Evolutionary conservation across 1,284 basidiomycete genomes (phyloP).

Genomic region (Boletus smithii): DNA sequence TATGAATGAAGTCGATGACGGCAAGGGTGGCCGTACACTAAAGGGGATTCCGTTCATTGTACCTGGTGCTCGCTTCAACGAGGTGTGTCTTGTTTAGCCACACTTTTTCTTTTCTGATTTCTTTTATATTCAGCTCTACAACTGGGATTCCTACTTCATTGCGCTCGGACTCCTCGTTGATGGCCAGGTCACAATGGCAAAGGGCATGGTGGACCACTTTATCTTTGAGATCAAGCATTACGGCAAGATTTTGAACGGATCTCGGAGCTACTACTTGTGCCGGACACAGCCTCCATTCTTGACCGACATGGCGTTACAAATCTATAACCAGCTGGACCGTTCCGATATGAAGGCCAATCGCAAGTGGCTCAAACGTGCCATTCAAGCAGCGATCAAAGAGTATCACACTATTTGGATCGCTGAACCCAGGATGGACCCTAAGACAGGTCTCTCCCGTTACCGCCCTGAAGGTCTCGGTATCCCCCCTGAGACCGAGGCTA

Average conservation of each 20-base stretch:
- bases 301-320: conserved; percentile 97
- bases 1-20: conserved; percentile 89
- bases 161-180: conserved; percentile 92
- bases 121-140: conserved; percentile 59
- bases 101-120: conserved; percentile 9
- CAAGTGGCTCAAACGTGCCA: conserved; percentile 90
- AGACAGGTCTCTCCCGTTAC: conserved; percentile 91
- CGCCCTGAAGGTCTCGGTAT: conserved; percentile 95
- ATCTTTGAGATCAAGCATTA: conserved; percentile 99
- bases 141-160: conserved; percentile 95
- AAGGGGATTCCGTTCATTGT: conserved; percentile 97
- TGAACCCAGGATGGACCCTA: conserved; percentile 88
- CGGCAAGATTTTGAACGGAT: conserved; percentile 82
- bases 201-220: conserved; percentile 97
- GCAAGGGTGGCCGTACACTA: conserved; percentile 72
- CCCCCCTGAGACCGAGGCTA: conserved; percentile 96
- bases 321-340: conserved; percentile 93
- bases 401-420: conserved; percentile 98
- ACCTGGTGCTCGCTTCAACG: conserved; percentile 96
- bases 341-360: conserved; percentile 81
- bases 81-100: conserved; percentile 52
- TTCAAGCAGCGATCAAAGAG: conserved; percentile 96
- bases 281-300: conserved; percentile 97
- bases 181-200: conserved; percentile 89
- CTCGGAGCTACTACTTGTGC: conserved; percentile 87